A percentile compares a stretch with the other conserved stretches of the same genome.
Evolutionary conservation across 129 eudicot species (phyloP).

Genomic region (Flaveria linearis): DNA sequence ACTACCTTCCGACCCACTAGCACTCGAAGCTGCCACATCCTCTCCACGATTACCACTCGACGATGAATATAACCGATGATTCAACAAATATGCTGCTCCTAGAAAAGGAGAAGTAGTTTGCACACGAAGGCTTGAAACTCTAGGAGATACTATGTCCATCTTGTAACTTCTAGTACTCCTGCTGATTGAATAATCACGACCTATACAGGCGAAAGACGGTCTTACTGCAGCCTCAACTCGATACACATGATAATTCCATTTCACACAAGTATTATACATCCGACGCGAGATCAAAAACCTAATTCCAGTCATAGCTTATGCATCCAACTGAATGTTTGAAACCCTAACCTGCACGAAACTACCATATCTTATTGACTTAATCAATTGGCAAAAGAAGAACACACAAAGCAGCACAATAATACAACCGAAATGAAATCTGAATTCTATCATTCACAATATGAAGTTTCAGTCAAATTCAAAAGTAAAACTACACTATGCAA

Average conservation of each 20-base stretch:
- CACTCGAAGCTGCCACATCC: slow-evolving; percentile 38
- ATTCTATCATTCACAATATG: background rate
- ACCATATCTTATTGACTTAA: background rate
- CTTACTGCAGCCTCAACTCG: slow-evolving; percentile 34
- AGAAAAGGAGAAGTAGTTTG: slow-evolving; percentile 31
- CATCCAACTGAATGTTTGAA: slow-evolving; percentile 15
- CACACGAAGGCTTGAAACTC: slow-evolving; percentile 8
- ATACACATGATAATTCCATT: slow-evolving; percentile 22
- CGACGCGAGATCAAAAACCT: slow-evolving; percentile 43
- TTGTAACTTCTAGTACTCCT: slow-evolving; percentile 31
- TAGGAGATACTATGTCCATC: slow-evolving; percentile 25
- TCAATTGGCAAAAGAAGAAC: background rate
- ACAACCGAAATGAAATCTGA: slow-evolving; percentile 24
- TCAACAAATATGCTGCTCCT: slow-evolving; percentile 41
- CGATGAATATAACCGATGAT: slow-evolving; percentile 48
- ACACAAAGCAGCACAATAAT: background rate
- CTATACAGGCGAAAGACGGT: slow-evolving; percentile 34
- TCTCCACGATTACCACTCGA: slow-evolving; percentile 47
- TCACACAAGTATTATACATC: slow-evolving; percentile 19
- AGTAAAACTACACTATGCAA: background rate
- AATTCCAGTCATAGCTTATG: slow-evolving; percentile 47
- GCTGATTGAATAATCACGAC: slow-evolving; percentile 27
- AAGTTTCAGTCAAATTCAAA: background rate
- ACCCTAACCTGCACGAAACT: slow-evolving; percentile 23
- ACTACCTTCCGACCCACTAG: slow-evolving; percentile 34